phyloP scores from a whole-genome alignment of 768 basidiomycete species.

The Strobilomyces confusus region DNA sequence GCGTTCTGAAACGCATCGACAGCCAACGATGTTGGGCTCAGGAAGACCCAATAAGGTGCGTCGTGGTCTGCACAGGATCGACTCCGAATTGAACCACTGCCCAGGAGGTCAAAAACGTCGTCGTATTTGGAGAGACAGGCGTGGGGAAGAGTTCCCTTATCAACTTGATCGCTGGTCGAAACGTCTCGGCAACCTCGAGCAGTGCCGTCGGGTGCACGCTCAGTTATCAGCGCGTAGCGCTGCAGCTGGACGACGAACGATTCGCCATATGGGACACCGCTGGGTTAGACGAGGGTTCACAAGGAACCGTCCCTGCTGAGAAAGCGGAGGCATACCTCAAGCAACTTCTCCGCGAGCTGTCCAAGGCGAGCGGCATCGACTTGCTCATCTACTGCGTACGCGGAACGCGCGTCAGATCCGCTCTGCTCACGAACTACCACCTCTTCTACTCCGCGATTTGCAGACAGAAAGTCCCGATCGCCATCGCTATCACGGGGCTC shows the following conservation, averaged over 20 bases:
- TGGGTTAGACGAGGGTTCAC: constrained; percentile 29
- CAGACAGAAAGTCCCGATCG: constrained; percentile 35
- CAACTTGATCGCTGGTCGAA: constrained; percentile 35
- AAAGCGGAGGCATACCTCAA: constrained; percentile 30
- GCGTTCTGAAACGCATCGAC: constrained; percentile 1
- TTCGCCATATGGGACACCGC: constrained; percentile 34
- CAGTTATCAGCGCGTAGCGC: constrained; percentile 18
- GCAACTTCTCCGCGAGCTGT: constrained; percentile 33
- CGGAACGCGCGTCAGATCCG: constrained; percentile 34
- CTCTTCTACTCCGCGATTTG: constrained; percentile 40
- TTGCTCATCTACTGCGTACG: constrained; percentile 41
- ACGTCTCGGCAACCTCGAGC: constrained; percentile 29
- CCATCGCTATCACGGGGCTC: constrained; percentile 39
- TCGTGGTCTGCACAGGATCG: background rate
- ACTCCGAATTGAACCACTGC: background rate
- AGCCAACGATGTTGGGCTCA: constrained; percentile 1
- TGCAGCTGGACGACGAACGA: constrained; percentile 13
- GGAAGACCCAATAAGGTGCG: constrained; percentile 8
- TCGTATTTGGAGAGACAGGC: constrained; percentile 43
- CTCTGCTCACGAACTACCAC: constrained; percentile 36
- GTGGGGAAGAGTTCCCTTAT: constrained; percentile 42
- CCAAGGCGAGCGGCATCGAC: constrained; percentile 34
- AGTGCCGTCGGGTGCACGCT: constrained; percentile 36
- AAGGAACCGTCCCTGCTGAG: constrained; percentile 27
- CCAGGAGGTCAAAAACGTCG: constrained; percentile 31